phyloP scores from a whole-genome alignment of 176 grass and related monocot species.

The Musa troglodytarum region DNA sequence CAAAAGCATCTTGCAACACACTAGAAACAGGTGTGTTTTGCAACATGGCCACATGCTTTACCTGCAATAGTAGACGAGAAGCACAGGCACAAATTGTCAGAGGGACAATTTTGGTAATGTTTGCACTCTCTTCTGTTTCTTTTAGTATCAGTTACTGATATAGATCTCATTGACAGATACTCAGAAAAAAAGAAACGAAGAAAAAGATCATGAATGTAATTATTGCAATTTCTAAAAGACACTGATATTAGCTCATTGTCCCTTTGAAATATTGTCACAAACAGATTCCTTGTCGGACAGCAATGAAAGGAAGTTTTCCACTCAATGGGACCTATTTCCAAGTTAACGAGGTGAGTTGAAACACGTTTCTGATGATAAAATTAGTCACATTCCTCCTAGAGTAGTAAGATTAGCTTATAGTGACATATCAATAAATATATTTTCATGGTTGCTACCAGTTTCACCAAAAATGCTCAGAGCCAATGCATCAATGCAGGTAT shows the following conservation, averaged over 20 bases:
- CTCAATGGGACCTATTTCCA: constrained; percentile 86
- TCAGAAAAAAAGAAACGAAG: background rate
- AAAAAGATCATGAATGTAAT: background rate
- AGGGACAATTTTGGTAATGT: constrained; percentile 59
- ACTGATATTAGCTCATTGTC: background rate
- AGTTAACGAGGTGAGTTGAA: constrained; percentile 54
- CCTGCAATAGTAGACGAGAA: constrained; percentile 66
- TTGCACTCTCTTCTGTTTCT: constrained; percentile 3
- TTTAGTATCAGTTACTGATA: background rate
- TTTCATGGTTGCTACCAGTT: too few species aligned
- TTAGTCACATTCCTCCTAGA: background rate
- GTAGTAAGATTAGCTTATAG: background rate
- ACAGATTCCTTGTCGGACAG: constrained; percentile 81
- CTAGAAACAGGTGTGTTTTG: constrained; percentile 46
- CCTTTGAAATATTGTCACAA: constrained; percentile 6
- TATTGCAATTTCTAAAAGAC: background rate
- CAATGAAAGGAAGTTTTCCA: constrained; percentile 82
- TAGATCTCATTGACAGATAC: background rate
- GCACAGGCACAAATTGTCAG: constrained; percentile 56
- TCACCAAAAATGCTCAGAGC: background rate
- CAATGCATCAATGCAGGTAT: constrained; percentile 42
- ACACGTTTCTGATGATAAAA: background rate
- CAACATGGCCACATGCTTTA: constrained; percentile 40
- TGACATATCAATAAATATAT: too few species aligned
- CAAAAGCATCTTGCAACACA: constrained; percentile 47